phyloP scores from a whole-genome alignment of 2,329 filamentous ascomycete genomes.

The Talaromyces islandicus region DNA sequence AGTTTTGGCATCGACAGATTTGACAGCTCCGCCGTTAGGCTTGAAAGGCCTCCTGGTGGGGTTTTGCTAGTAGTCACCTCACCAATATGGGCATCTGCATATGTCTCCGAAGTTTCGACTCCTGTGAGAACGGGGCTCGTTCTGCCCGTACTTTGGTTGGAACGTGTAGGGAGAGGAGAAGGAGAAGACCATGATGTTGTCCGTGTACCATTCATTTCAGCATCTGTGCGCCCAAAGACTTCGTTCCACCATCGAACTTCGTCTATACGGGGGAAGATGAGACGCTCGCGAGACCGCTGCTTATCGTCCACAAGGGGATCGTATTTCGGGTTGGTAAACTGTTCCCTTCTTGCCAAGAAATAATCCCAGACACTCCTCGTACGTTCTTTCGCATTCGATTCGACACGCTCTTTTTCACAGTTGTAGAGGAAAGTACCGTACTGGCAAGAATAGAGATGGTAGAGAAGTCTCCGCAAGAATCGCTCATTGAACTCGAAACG shows the following conservation, averaged over 20 bases:
- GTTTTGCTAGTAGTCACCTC: slow-evolving; percentile 21
- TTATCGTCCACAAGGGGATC: slow-evolving; percentile 71
- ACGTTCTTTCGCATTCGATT: slow-evolving; percentile 61
- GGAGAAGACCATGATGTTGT: slow-evolving; percentile 29
- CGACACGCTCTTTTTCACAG: slow-evolving; percentile 78
- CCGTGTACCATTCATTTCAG: slow-evolving; percentile 80
- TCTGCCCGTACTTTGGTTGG: slow-evolving; percentile 21
- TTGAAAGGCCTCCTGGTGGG: slow-evolving; percentile 31
- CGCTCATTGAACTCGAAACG: slow-evolving; percentile 96
- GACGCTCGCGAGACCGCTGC: slow-evolving; percentile 69
- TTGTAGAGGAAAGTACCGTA: slow-evolving; percentile 97
- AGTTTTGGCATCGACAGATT: slow-evolving; percentile 36
- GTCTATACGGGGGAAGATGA: slow-evolving; percentile 71
- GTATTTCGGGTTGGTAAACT: slow-evolving; percentile 80
- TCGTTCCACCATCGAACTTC: slow-evolving; percentile 94
- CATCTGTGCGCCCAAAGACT: slow-evolving; percentile 75
- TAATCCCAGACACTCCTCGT: slow-evolving; percentile 94
- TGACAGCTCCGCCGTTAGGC: slow-evolving; percentile 41
- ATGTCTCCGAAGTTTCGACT: slow-evolving; percentile 51
- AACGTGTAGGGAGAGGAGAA: slow-evolving; percentile 38
- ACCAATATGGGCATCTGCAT: neutral
- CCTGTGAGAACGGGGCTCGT: slow-evolving; percentile 52
- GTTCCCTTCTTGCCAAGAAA: slow-evolving; percentile 71
- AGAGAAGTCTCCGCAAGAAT: slow-evolving; percentile 80
- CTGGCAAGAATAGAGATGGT: slow-evolving; percentile 92